These are phyloP conservation scores for Cladobotryum protrusum DNA, from an alignment of 2,329 filamentous ascomycete species.

Conservation along the genomic window DNA sequence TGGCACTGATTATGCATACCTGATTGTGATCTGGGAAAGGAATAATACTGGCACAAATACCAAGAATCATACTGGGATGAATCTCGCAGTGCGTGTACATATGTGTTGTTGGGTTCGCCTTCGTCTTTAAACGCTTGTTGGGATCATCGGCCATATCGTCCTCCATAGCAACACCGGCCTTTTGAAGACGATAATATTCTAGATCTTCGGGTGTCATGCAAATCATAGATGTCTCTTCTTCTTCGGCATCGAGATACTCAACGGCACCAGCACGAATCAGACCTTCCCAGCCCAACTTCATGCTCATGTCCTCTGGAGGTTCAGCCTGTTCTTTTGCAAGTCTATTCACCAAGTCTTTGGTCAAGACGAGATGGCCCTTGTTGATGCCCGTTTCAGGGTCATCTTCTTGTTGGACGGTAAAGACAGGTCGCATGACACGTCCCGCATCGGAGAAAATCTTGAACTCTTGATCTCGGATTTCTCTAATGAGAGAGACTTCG, in stretches of 20 bases:
- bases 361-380: constrained; percentile 71
- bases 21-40: constrained; percentile 99
- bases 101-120: constrained; percentile 79
- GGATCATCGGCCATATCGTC: constrained; percentile 61
- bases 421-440: constrained; percentile 87
- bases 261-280: constrained; percentile 79
- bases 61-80: constrained; percentile 97
- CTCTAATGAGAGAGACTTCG: constrained; percentile 89
- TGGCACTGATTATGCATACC: constrained; percentile 36
- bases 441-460: constrained; percentile 98
- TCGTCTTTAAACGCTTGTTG: constrained; percentile 82
- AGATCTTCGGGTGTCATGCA: constrained; percentile 97
- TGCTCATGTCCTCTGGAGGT: constrained; percentile 50
- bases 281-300: constrained; percentile 81
- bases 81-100: constrained; percentile 99
- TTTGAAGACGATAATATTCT: constrained; percentile 66
- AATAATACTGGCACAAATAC: constrained; percentile 98
- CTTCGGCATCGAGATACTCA: constrained; percentile 94
- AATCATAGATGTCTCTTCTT: constrained; percentile 98
- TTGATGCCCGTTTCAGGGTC: constrained; percentile 54
- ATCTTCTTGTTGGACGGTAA: constrained; percentile 85
- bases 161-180: constrained; percentile 56
- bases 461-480: constrained; percentile 96
- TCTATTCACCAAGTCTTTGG: constrained; percentile 70
- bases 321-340: constrained; percentile 69